Base-by-base conservation (phyloP, 2,329 filamentous ascomycete species). In the Plectosphaerella sp. region DNA sequence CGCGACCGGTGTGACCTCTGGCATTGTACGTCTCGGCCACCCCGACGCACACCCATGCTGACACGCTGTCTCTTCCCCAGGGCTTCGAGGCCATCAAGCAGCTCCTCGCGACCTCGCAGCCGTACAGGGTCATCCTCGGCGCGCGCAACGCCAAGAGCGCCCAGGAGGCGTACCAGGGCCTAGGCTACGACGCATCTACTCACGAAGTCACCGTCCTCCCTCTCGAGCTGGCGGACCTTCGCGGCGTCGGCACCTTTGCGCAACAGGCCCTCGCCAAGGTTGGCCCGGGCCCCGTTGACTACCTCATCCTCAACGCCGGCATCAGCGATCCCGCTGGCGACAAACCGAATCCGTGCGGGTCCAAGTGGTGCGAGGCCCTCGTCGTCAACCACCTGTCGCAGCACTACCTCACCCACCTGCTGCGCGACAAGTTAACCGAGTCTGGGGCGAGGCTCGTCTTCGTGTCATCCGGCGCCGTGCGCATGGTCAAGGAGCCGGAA, bases 371-470 rank as follows among this genome's bases (percentile, higher is more conserved):
- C 58, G 74, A 80, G 61, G 39, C 68, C 0, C 71, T 75, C 28
- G 62, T 80, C 15, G 77, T 82, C 18, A 82, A 82, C 54, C 76
- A 80, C 52, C 66, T 80, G 9, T 74, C 78, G 5, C 78, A 81
- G 52, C 77, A 80, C 58, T 81, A 81, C 52, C 68, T 82, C 1
- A 62, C 71, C 0, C 77, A 80, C 55, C 64, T 79, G 3, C 61
- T 82, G 25, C 68, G 69, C 3, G 70, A 77, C 18, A 79, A 77
- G 58, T 57, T 81, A 15, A 69, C 73, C 4, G 64, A 67, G 4
- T 78, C 75, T 28, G 68, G 67, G 48, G 69, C 75, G 1, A 72
- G 78, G 39, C 65, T 80, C 42, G 71, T 80, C 3, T 62, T 80
- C 8, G 75, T 80, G 0, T 81, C 78, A 0, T 79, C 77, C 0